phyloP scores from a whole-genome alignment of 257 asterid genomes.

The Nicotiana noctiflora region DNA sequence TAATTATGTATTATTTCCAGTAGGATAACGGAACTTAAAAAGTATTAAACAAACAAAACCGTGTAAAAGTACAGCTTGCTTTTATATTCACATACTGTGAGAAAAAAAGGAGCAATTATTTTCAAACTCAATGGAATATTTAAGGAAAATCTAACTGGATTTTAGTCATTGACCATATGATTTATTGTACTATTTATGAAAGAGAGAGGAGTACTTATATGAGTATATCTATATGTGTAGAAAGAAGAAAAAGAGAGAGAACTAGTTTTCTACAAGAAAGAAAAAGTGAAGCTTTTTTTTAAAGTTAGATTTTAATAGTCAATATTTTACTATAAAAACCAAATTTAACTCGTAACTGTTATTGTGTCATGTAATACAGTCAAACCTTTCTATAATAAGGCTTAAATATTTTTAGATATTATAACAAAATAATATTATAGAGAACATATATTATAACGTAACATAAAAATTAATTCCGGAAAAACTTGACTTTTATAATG shows the following conservation, averaged over 20 bases:
- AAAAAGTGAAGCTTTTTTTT: not conserved
- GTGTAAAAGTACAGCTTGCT: constrained; percentile 31
- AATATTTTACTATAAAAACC: too few species aligned
- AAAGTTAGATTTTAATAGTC: too few species aligned
- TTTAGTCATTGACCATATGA: constrained; percentile 31
- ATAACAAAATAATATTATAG: too few species aligned
- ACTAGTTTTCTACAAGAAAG: not conserved
- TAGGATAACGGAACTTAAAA: not conserved
- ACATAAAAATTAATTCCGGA: too few species aligned
- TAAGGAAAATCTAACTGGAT: constrained; percentile 26
- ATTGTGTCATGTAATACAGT: too few species aligned
- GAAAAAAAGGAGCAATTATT: constrained; percentile 14
- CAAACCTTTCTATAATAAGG: too few species aligned
- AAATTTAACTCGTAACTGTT: too few species aligned
- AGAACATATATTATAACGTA: too few species aligned
- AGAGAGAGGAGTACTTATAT: not conserved
- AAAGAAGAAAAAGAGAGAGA: not conserved
- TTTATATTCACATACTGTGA: not conserved
- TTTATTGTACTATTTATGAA: not conserved
- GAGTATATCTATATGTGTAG: not conserved
- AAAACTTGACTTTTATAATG: too few species aligned
- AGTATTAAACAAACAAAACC: constrained; percentile 31
- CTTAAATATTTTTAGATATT: too few species aligned
- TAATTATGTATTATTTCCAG: not conserved
- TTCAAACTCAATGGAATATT: constrained; percentile 10